Percentiles rank a stretch among this genome's conserved stretches.
These are phyloP conservation scores for Lathyrus sativus DNA, from an alignment of 306 rosid genomes.

Conservation along the genomic window DNA sequence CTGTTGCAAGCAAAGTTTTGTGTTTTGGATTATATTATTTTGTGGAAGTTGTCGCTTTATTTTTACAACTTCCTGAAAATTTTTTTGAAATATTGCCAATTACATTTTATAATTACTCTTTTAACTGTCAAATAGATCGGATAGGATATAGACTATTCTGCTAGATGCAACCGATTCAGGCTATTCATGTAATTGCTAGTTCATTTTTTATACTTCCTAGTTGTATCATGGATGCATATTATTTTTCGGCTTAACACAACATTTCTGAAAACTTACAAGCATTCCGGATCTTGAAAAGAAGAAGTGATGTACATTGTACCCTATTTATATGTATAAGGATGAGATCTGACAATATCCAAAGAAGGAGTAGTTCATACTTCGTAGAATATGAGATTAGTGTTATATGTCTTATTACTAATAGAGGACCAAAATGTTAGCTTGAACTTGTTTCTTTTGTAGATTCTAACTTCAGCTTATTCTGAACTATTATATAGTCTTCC, in stretches of 20 bases:
- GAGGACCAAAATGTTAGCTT: not conserved
- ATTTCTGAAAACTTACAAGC: not conserved
- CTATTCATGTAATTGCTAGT: not conserved
- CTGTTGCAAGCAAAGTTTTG: constrained; percentile 6
- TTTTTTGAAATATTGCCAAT: not conserved
- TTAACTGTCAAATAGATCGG: not conserved
- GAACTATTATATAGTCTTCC: constrained; percentile 10
- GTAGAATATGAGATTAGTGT: not conserved
- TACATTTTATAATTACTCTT: no score
- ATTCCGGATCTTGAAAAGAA: not conserved
- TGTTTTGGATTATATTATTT: constrained; percentile 1
- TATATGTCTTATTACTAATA: not conserved
- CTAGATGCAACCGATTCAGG: constrained; percentile 18
- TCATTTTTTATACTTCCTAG: constrained; percentile 7
- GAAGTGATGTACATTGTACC: no score
- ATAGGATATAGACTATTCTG: constrained; percentile 8
- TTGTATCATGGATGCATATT: constrained; percentile 8
- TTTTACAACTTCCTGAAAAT: not conserved
- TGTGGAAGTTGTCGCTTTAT: not conserved
- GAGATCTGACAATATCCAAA: not conserved
- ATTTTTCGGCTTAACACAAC: not conserved
- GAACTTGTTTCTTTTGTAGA: not conserved
- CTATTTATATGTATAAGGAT: no score
- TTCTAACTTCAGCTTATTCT: constrained; percentile 17
- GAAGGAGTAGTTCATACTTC: not conserved